phyloP scores from a whole-genome alignment of 2,329 filamentous ascomycete species.

The Exophiala calicioides region DNA sequence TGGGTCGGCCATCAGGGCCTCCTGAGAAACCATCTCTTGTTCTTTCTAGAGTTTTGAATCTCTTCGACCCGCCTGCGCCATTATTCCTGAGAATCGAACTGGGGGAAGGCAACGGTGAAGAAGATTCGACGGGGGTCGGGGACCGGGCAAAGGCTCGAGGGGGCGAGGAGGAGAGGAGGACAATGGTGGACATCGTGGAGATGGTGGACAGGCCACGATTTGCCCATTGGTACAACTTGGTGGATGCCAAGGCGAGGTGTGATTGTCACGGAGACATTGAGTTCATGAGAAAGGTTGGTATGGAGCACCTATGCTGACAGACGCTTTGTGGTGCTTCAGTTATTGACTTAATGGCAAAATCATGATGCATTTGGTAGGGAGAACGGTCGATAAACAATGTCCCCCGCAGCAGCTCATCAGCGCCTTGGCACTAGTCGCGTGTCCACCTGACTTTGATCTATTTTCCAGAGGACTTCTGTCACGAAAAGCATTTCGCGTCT shows the following conservation, averaged over 20 bases:
- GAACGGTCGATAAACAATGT: no score
- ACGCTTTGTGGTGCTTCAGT: no score
- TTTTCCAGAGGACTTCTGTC: no score
- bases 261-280: not conserved
- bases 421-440: no score
- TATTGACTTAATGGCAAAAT: no score
- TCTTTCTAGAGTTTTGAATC: conserved; percentile 19
- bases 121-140: conserved; percentile 36
- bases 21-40: conserved; percentile 25
- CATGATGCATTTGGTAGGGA: no score
- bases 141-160: conserved; percentile 35
- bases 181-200: conserved; percentile 40
- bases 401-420: no score
- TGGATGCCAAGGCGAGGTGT: conserved; percentile 18
- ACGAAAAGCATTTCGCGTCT: no score
- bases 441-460: no score
- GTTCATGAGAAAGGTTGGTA: no score
- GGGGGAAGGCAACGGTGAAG: conserved; percentile 34
- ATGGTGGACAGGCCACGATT: conserved; percentile 28
- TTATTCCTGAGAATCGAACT: conserved; percentile 31
- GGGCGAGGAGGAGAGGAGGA: conserved; percentile 46
- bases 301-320: no score
- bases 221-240: conserved; percentile 24
- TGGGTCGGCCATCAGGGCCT: conserved; percentile 18
- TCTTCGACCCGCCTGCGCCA: not conserved